Base-by-base conservation (phyloP, 306 rosid genomes). In the Medicago lupulina region DNA sequence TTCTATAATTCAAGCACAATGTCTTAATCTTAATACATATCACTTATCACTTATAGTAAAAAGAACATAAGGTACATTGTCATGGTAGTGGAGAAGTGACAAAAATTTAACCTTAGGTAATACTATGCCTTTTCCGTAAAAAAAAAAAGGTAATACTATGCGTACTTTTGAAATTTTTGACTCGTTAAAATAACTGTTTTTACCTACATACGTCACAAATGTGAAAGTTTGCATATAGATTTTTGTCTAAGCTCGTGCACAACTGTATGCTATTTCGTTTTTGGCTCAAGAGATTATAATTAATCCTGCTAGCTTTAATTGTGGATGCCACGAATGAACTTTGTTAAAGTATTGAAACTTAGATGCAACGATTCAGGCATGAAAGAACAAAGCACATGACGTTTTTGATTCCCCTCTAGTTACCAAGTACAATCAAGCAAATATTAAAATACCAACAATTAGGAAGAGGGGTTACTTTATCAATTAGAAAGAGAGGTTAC, bases 301-400 rank as follows among this genome's bases (percentile, higher is more conserved):
- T 19, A 2, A 13, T 15, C 17, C 0, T 62, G 31, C 72, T 67
- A 12, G 14, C 21, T 1, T 82, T 73, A 18, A 59, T 51, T 75
- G 78, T 79, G 81, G 78, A 70, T 69, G 75, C 75, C 83, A 79
- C 83, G 71, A 13, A 68, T 36, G 46, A 82, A 63, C 58, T 43
- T 38, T 23, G 64, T 28, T 18, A 34, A 75, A 62, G 79, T 16
- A 23, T 58, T 16, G 4, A 68, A 46, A 16, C 44, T 72, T 7
- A 54, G 16, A 9, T 18, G 1, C 64, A 73, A 64, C 57, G 10
- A 59, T 73, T 28, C 8, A 67, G 15, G 63, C 73, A 67, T 41
- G 53, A 67, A 67, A 50, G 40, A 76, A 25, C 19, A 47, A 44
- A 23, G 23, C 9, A 17, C 38, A 60, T 47, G 73, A 62, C 70